phyloP scores from a whole-genome alignment of 2,329 filamentous ascomycete genomes.

The Fusarium albosuccineum region DNA sequence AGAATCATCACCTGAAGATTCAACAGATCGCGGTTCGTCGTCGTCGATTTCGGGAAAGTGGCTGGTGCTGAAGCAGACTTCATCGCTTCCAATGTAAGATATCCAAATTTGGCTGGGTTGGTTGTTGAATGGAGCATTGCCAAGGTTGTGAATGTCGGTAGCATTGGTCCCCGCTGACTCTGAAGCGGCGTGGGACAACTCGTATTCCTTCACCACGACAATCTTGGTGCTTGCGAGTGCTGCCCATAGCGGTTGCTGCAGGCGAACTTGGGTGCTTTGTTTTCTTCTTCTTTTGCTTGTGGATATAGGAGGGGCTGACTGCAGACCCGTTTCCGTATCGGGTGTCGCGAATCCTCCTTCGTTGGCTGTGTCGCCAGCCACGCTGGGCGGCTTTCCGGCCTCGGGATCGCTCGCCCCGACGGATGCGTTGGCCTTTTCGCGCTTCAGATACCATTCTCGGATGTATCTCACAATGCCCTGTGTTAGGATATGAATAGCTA shows the following conservation, averaged over 20 bases:
- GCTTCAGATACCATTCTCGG: conserved; percentile 74
- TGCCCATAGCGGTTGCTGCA: conserved; percentile 93
- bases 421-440: conserved; percentile 67
- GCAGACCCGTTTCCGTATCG: conserved; percentile 61
- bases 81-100: conserved; percentile 81
- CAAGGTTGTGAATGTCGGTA: conserved; percentile 82
- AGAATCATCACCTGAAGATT: conserved; percentile 49
- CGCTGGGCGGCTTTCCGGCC: conserved; percentile 64
- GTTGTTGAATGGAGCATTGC: conserved; percentile 78
- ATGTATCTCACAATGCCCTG: conserved; percentile 80
- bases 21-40: conserved; percentile 43
- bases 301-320: conserved; percentile 58
- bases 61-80: conserved; percentile 82
- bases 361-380: conserved; percentile 47
- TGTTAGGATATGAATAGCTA: conserved; percentile 81
- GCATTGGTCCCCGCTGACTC: conserved; percentile 81
- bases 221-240: conserved; percentile 96
- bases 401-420: conserved; percentile 71
- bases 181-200: conserved; percentile 81
- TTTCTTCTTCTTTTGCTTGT: conserved; percentile 87
- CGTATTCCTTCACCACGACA: conserved; percentile 92
- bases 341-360: conserved; percentile 62
- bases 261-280: conserved; percentile 90
- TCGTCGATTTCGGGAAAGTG: conserved; percentile 66
- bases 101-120: conserved; percentile 84